Evolutionary conservation across 148 eudicot species (phyloP), one percentile per base, ranked within the genome.

Genomic region (Silene conica): DNA sequence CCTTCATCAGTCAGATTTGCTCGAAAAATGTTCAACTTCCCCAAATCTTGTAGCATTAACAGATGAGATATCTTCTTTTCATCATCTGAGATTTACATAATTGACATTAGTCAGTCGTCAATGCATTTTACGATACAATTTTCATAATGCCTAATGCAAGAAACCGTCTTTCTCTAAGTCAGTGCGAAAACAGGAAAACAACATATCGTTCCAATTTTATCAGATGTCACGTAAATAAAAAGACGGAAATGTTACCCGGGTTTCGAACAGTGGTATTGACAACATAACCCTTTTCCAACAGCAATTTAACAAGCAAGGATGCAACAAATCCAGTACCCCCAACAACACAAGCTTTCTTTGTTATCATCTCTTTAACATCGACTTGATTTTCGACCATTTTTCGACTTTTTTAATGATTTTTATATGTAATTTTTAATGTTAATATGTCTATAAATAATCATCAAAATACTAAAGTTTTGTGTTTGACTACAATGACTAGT

Each of bases 231-330:
- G 12, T 12, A 9, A 0, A 25, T 22, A 19, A 0, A 34, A 19
- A 1, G 48, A 34, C 34, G 9, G 3, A 31, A 13, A 28, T n/a
- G 52, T 68, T 70, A 89, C 92, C 86, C 19, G 86, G 92, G 82
- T 89, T 90, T 78, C 92, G 55, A 23, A 85, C 92, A 4, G 92
- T 89, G 54, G 92, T 87, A 50, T 89, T 82, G 58, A 89, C 90
- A 56, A 78, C 76, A 66, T 87, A 87, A 13, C 83, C 83, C 41
- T 76, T 85, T 75, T 80, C 72, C 23, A 89, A 75, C 80, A 87
- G 74, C 59, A 83, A 54, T 72, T 87, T 89, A 56, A 89, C 61
- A 23, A 89, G 87, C 52, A 71, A 72, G 0, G 90, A 74, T 3
- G 88, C 92, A 25, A 89, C 87, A 63, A 74, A 89, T 8, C 92